A percentile compares a stretch with the other conserved stretches of the same genome.
These are phyloP conservation scores for Penstemon eatonii DNA, from an alignment of 257 asterid species.

Conservation along the genomic window DNA sequence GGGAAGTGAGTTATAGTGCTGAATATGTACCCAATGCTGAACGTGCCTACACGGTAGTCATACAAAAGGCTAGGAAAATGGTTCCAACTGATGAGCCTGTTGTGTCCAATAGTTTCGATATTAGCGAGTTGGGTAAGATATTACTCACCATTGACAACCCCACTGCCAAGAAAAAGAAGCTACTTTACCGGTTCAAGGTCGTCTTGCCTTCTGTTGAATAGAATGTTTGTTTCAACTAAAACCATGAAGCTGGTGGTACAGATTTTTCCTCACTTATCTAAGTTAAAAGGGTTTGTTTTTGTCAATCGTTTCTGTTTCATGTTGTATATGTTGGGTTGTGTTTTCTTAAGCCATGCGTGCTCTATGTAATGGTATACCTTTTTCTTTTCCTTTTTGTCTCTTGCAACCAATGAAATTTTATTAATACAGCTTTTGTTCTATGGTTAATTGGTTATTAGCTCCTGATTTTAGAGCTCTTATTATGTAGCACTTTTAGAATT, in stretches of 20 bases:
- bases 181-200: constrained; percentile 79
- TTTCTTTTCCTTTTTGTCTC: too few species aligned
- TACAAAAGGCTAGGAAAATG: constrained; percentile 75
- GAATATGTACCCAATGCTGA: constrained; percentile 65
- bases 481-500: too few species aligned
- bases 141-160: constrained; percentile 77
- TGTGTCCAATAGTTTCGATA: constrained; percentile 53
- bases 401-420: too few species aligned
- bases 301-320: constrained; percentile 4
- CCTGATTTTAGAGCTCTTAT: neutral
- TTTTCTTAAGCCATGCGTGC: constrained; percentile 5
- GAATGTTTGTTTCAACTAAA: neutral
- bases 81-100: constrained; percentile 62
- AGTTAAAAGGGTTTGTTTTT: constrained; percentile 14
- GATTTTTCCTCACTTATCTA: constrained; percentile 5
- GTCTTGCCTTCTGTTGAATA: constrained; percentile 27
- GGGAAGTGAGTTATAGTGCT: constrained; percentile 91
- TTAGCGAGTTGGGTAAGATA: constrained; percentile 75
- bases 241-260: neutral
- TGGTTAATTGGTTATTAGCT: neutral
- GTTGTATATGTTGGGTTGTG: constrained; percentile 2
- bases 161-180: constrained; percentile 74
- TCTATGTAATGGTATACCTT: neutral
- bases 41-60: constrained; percentile 60
- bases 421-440: neutral